Evolutionary conservation across 495 filamentous ascomycete species (phyloP).

Genomic region (Pyrenopolyporus hunteri): DNA sequence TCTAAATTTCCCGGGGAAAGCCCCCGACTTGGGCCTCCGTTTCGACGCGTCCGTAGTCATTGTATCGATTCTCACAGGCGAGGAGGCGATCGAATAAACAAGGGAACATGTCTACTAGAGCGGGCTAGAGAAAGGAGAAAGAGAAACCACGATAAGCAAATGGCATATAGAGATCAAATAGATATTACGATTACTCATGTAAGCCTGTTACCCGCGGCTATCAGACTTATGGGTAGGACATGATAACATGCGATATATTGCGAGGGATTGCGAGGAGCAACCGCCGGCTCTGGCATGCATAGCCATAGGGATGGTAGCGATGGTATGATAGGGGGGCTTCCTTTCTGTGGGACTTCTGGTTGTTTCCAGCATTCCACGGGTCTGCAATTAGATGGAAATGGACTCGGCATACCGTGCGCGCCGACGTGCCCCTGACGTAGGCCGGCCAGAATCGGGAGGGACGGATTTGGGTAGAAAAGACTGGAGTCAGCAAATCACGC

Average conservation of each 20-base stretch:
- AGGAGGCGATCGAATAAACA: conserved; percentile 14
- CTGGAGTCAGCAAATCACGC: conserved; percentile 19
- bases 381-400: conserved; percentile 13
- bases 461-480: conserved; percentile 19
- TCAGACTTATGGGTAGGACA: conserved; percentile 8
- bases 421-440: conserved; percentile 1
- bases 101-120: conserved; percentile 18
- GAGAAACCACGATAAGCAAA: conserved; percentile 8
- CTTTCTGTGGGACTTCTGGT: conserved; percentile 15
- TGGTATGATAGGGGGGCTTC: conserved; percentile 1
- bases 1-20: conserved; percentile 37
- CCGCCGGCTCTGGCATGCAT: conserved; percentile 12
- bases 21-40: conserved; percentile 26
- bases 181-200: conserved; percentile 9
- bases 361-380: conserved; percentile 7
- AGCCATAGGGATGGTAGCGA: conserved; percentile 28
- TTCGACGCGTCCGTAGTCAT: conserved; percentile 27
- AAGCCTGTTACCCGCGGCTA: conserved; percentile 24
- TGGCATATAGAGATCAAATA: conserved; percentile 28
- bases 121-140: conserved; percentile 2
- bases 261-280: conserved; percentile 15
- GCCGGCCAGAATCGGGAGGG: conserved; percentile 31
- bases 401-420: conserved; percentile 2
- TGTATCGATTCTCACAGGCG: conserved; percentile 11
- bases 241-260: conserved; percentile 31